A percentile compares a stretch with the other conserved stretches of the same genome.
Evolutionary conservation across 2,329 filamentous ascomycete genomes (phyloP).

Genomic region (Lomentospora prolificans): DNA sequence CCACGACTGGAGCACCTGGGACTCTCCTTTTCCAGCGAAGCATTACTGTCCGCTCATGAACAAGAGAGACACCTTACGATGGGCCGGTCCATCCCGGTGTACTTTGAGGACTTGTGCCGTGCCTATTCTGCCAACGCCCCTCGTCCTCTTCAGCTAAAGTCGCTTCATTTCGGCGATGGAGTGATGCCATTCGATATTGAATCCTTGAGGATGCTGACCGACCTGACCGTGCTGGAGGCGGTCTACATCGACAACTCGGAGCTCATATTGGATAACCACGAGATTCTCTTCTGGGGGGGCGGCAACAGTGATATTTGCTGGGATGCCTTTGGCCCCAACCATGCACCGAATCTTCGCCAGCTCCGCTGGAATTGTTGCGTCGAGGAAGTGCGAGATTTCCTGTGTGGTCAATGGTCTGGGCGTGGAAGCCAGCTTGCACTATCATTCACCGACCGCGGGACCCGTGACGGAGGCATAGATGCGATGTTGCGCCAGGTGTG

Average conservation of each 20-base stretch:
- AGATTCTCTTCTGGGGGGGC: background rate
- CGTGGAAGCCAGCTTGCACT: background rate
- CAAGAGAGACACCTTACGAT: background rate
- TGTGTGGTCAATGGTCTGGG: background rate
- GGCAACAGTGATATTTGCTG: background rate
- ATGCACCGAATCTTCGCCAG: background rate
- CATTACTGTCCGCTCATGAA: background rate
- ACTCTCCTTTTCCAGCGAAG: background rate
- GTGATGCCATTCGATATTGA: background rate
- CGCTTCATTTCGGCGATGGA: background rate
- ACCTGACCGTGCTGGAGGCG: background rate
- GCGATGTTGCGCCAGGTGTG: background rate
- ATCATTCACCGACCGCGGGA: background rate
- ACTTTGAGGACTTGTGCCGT: background rate
- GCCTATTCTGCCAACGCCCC: background rate
- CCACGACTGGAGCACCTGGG: background rate
- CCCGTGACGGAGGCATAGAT: background rate
- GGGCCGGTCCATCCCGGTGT: background rate
- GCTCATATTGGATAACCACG: background rate
- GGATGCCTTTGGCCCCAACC: background rate
- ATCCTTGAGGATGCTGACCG: background rate
- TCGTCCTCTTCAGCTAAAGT: background rate
- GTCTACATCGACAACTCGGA: background rate
- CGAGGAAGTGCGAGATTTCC: background rate
- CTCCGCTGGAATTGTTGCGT: background rate